Conservation (phyloP, 2,329 filamentous ascomycete species). For the Talaromyces sp. region DNA sequence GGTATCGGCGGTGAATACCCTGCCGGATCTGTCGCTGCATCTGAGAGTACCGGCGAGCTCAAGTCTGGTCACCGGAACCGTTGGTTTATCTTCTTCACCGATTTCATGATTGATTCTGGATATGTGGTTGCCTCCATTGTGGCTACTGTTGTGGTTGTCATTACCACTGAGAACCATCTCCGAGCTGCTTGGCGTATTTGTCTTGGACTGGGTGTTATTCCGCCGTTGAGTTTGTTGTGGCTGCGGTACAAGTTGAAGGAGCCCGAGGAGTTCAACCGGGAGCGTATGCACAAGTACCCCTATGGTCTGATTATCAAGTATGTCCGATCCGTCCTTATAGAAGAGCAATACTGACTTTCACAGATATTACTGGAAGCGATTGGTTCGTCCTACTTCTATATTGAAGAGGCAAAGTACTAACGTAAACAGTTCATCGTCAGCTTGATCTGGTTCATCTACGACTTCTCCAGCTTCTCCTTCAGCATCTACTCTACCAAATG, state of each 20-base stretch:
- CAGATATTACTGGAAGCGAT: slow-evolving; percentile 70
- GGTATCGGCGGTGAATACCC: slow-evolving; percentile 67
- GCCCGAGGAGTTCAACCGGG: slow-evolving; percentile 71
- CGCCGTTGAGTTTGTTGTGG: slow-evolving; percentile 68
- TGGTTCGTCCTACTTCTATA: slow-evolving; percentile 41
- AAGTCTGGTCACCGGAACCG: slow-evolving; percentile 78
- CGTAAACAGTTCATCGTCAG: slow-evolving; percentile 56
- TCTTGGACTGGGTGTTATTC: slow-evolving; percentile 75
- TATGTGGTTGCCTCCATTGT: slow-evolving; percentile 80
- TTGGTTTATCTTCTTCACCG: slow-evolving; percentile 90
- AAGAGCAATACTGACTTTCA: slow-evolving; percentile 39
- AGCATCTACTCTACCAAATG: slow-evolving; percentile 74
- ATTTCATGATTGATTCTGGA: slow-evolving; percentile 80
- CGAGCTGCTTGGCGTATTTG: slow-evolving; percentile 78
- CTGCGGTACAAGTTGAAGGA: slow-evolving; percentile 73
- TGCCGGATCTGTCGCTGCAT: slow-evolving; percentile 73
- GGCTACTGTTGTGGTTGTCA: slow-evolving; percentile 64
- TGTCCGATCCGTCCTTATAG: slow-evolving; percentile 29
- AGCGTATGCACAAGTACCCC: slow-evolving; percentile 66
- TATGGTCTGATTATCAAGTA: slow-evolving; percentile 52
- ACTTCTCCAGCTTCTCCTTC: slow-evolving; percentile 84
- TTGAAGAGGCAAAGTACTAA: neutral
- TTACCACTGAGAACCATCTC: slow-evolving; percentile 62
- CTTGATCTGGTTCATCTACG: slow-evolving; percentile 82
- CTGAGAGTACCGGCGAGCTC: slow-evolving; percentile 80